Evolutionary conservation across 2,329 filamentous ascomycete genomes (phyloP), one percentile per base, ranked within the genome.

Genomic region (Xylogone sp.): DNA sequence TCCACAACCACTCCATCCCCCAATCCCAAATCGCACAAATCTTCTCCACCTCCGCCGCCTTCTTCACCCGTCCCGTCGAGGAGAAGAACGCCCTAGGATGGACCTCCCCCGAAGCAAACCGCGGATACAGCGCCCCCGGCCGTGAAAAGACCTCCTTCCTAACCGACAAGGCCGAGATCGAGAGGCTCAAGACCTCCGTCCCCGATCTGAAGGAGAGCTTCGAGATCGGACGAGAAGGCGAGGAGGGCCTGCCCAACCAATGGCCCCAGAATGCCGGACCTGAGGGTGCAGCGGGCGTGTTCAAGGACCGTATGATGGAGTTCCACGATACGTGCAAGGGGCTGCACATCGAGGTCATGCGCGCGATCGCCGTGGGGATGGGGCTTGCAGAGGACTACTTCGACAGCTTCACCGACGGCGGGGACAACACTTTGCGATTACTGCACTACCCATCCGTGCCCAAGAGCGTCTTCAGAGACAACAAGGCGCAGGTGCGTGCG

Each of bases 361-460:
- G 86, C 3, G 88, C 90, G 8, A 89, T 96, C 56, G 90, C 89
- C 0, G 71, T 93, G n/a, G 90, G 87, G 0, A 83, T 96, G 81
- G 85, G 79, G 0, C 73, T 94, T 16, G 79, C 84, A 0, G 79
- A 85, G 62, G 62, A 61, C 3, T 95, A 86, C 76, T 97, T 97
- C 62, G 90, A 96, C 61, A 61, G 67, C 3, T 95, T 81, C 64
- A 85, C 90, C 0, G 81, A 87, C 59, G 80, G 73, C 1, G 84
- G 83, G 1, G 77, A 82, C 57, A 82, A 83, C 55, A 82, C 84
- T 54, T 68, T 86, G 9, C 75, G 83, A 1, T 64, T 87, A 21
- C 67, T 85, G 16, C 82, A 86, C 61, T 86, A 82, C 53, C 77
- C 78, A 0, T 67, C 74, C 2, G 68, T 79, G 3, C 68, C 72